phyloP scores from a whole-genome alignment of 768 basidiomycete genomes.

The Myochromella boudieri region DNA sequence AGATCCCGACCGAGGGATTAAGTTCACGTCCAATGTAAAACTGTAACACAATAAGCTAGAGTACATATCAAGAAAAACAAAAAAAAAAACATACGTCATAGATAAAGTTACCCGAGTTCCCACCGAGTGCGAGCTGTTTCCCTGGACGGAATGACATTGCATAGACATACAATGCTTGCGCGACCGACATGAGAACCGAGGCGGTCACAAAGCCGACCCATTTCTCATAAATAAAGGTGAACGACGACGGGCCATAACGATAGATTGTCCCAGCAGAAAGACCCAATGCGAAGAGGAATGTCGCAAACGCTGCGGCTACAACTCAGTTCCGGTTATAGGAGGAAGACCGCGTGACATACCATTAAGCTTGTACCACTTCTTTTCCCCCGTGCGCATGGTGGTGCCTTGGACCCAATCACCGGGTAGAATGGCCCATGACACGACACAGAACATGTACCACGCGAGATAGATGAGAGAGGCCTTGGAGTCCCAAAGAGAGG shows the following conservation, averaged over 20 bases:
- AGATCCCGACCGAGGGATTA: constrained; percentile 82
- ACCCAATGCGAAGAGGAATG: constrained; percentile 80
- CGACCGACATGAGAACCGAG: constrained; percentile 70
- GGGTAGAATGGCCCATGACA: constrained; percentile 79
- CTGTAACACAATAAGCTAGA: constrained; percentile 36
- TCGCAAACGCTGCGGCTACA: constrained; percentile 76
- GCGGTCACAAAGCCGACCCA: constrained; percentile 90
- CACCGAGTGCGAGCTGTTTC: constrained; percentile 85
- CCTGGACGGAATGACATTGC: constrained; percentile 63
- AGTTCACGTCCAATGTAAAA: constrained; percentile 94
- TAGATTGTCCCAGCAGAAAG: constrained; percentile 66
- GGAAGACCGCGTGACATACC: constrained; percentile 46
- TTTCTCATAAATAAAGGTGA: constrained; percentile 90
- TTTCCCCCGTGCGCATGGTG: constrained; percentile 70
- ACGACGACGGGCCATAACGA: constrained; percentile 72
- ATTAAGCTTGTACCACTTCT: constrained; percentile 91
- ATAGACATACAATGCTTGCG: constrained; percentile 76
- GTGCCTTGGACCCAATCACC: constrained; percentile 72
- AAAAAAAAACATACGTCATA: constrained; percentile 77
- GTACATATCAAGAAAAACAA: not conserved
- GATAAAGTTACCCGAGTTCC: constrained; percentile 82
- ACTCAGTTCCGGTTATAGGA: constrained; percentile 2
- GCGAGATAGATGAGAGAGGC: constrained; percentile 74
- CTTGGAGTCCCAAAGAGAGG: constrained; percentile 77
- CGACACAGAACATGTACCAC: constrained; percentile 90